Percentiles rank a stretch among this genome's conserved stretches.
phyloP scores from a whole-genome alignment of 1,284 basidiomycete genomes.

The Ceratobasidium sp. region DNA sequence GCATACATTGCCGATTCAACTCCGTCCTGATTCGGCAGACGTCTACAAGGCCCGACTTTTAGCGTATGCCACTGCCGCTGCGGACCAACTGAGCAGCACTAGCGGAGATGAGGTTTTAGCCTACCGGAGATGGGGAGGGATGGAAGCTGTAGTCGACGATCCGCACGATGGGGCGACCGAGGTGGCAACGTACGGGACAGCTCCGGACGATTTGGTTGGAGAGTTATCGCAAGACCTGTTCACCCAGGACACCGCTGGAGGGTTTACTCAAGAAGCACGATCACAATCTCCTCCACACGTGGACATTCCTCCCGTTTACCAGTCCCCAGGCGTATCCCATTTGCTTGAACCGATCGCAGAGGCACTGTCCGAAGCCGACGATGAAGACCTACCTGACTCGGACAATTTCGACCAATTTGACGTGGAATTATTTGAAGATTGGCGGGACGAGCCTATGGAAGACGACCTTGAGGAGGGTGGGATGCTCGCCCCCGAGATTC shows the following conservation, averaged over 20 bases:
- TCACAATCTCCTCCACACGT: background rate
- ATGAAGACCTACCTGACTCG: background rate
- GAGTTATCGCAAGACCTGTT: background rate
- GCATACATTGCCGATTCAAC: background rate
- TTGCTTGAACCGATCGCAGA: background rate
- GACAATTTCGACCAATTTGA: constrained; percentile 4
- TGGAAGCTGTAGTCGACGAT: background rate
- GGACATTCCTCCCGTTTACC: background rate
- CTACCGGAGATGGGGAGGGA: background rate
- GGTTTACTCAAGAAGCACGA: background rate
- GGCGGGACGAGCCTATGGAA: constrained; percentile 6
- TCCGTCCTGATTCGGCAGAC: constrained; percentile 8
- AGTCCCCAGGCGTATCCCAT: background rate
- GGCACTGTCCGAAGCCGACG: background rate
- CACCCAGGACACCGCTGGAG: background rate
- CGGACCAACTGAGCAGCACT: constrained; percentile 31
- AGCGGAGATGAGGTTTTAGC: constrained; percentile 26
- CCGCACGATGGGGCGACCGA: too few relatives aligned
- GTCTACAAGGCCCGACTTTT: constrained; percentile 39
- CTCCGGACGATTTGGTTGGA: background rate
- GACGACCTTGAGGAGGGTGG: background rate
- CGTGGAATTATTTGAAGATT: constrained; percentile 9
- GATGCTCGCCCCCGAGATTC: constrained; percentile 2
- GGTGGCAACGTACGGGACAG: background rate
- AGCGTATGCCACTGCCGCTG: constrained; percentile 35